phyloP scores from a whole-genome alignment of 108 stramenopile species.

The Pseudonitzschia delicatissima region DNA sequence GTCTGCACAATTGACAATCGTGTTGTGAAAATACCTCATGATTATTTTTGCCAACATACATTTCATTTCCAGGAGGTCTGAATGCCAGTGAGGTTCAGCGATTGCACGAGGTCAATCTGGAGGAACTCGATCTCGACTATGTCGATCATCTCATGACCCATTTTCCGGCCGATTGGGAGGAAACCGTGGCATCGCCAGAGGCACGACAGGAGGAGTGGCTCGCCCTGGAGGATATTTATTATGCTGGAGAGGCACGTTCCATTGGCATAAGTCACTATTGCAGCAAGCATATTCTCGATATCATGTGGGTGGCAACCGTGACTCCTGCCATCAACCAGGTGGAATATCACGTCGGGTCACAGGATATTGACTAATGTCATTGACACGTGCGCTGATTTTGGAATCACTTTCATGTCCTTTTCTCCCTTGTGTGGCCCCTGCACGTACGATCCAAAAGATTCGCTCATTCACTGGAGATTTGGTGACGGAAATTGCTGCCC shows the following conservation, averaged over 20 bases:
- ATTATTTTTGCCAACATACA: too few relatives aligned
- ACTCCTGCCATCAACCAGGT: constrained; percentile 57
- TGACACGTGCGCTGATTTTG: constrained; percentile 30
- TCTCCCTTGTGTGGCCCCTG: constrained; percentile 63
- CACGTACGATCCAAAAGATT: constrained; percentile 32
- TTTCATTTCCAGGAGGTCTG: constrained; percentile 25
- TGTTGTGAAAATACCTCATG: too few relatives aligned
- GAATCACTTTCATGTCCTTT: constrained; percentile 60
- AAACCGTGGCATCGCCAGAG: constrained; percentile 20
- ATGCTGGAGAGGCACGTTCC: constrained; percentile 33
- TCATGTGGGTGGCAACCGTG: constrained; percentile 47
- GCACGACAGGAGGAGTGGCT: constrained; percentile 51
- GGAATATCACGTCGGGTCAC: constrained; percentile 62
- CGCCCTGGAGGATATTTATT: constrained; percentile 49
- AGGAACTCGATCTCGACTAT: constrained; percentile 45
- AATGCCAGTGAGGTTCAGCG: constrained; percentile 26
- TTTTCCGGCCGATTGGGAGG: constrained; percentile 55
- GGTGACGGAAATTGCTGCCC: constrained; percentile 3
- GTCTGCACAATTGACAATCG: not conserved
- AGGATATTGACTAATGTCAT: constrained; percentile 51
- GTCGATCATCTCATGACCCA: constrained; percentile 66
- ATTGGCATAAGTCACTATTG: constrained; percentile 66
- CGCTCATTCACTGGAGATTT: constrained; percentile 39
- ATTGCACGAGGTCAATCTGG: constrained; percentile 39
- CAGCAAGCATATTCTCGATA: constrained; percentile 46